Conservation (phyloP, 1,139 yeast species). For the Nakaseomyces nivariensis region DNA sequence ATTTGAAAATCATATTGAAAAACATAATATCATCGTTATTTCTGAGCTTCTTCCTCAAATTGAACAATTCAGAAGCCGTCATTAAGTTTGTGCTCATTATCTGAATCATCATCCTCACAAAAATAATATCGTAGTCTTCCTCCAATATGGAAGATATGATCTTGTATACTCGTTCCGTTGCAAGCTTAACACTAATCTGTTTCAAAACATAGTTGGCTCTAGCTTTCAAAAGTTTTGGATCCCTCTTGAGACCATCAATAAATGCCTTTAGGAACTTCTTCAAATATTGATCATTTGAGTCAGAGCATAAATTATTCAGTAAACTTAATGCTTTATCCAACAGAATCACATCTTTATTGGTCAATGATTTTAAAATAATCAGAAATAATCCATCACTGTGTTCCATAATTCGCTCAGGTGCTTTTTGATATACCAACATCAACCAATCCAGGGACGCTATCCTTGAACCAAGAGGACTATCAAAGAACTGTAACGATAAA, state of each 20-base stretch:
- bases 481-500: slow-evolving; percentile 49
- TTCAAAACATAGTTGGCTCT: slow-evolving; percentile 81
- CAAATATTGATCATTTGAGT: slow-evolving; percentile 71
- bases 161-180: slow-evolving; percentile 75
- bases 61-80: slow-evolving; percentile 75
- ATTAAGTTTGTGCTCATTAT: slow-evolving; percentile 78
- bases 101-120: slow-evolving; percentile 74
- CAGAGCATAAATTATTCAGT: slow-evolving; percentile 67
- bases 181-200: slow-evolving; percentile 70
- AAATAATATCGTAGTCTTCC: slow-evolving; percentile 52
- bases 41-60: slow-evolving; percentile 60
- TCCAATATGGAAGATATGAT: slow-evolving; percentile 72
- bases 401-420: slow-evolving; percentile 52
- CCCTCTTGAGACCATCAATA: slow-evolving; percentile 56
- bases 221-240: slow-evolving; percentile 51
- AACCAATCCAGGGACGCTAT: slow-evolving; percentile 89
- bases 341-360: slow-evolving; percentile 80
- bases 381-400: slow-evolving; percentile 62
- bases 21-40: slow-evolving; percentile 56
- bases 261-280: slow-evolving; percentile 66
- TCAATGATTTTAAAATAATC: slow-evolving; percentile 67
- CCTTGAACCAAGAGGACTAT: slow-evolving; percentile 71
- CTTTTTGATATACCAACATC: slow-evolving; percentile 66
- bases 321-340: slow-evolving; percentile 55
- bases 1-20: slow-evolving; percentile 68